Base-by-base conservation (phyloP, 352 stramenopile species). In the Pythium sp. region DNA sequence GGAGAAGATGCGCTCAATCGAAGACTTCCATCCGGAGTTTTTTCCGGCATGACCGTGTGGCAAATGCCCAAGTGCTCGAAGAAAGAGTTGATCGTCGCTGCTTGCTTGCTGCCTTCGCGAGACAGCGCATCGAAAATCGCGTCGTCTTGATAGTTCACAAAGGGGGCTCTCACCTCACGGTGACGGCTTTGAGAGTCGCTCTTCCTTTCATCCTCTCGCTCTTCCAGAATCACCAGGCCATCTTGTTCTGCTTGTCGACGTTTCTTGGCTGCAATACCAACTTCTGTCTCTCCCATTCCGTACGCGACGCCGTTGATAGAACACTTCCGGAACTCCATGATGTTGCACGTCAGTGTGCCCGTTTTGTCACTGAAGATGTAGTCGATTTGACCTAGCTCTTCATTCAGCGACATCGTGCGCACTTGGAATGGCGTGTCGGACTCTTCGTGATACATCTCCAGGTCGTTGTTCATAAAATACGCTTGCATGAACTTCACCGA, bases 31-130 rank as follows among this genome's bases (percentile, higher is more conserved):
- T 98, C 95, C 0, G 95, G 62, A 36, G 97, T 88, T 14, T 91
- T 94, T 75, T 99, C 98, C 0, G 98, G 96, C 73, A 99, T 98
- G 36, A 99, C 97, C 5, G 97, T 99, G 78, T 99, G 95, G 73
- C 94, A 98, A 14, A 98, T 80, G 4, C 90, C 73, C 32, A 98
- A 70, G 72, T 96, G 86, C 56, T 97, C 89, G 41, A 92, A 97
- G 68, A 98, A 98, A 1, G 70, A 53, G 0, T 61, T 56, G 53
- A 97, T 93, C 36, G 64, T 64, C 18, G 78, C 72, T 2, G 81
- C 78, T n/a, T 92, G 81, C 1, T 22, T 18, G 34, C 70, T 85
- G 14, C 68, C 72, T 60, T 78, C 79, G 69, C 81, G 65, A 9
- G 72, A 20, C 24, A 87, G 22, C 3, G 76, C 75, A 68, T 92